phyloP scores from a whole-genome alignment of 441 rosid genomes.

The Bocquillonia castaneifolia region DNA sequence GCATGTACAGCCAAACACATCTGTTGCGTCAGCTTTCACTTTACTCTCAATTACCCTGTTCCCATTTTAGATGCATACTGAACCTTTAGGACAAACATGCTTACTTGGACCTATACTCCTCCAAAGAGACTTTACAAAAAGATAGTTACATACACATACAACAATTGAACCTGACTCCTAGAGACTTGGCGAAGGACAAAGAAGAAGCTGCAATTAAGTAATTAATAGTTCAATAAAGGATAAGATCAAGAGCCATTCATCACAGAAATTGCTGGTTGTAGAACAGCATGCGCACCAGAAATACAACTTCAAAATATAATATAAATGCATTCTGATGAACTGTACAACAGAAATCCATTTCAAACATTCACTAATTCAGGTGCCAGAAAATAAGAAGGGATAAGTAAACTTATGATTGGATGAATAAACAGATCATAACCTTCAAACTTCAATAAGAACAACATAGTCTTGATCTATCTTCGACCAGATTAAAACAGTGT shows the following conservation, averaged over 20 bases:
- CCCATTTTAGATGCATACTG: background rate
- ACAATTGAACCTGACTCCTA: background rate
- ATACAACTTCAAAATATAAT: background rate
- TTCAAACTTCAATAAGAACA: background rate
- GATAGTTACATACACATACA: background rate
- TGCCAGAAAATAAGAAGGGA: background rate
- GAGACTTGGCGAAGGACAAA: background rate
- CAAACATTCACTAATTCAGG: background rate
- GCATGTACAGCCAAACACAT: background rate
- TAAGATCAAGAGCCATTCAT: background rate
- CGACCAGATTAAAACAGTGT: background rate
- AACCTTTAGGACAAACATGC: background rate
- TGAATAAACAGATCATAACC: background rate
- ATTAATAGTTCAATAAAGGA: background rate
- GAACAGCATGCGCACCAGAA: conserved; percentile 5
- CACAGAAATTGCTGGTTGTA: background rate
- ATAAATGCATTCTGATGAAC: background rate
- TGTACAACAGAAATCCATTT: background rate
- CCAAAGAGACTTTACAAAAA: background rate
- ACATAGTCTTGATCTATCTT: background rate
- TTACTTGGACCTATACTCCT: background rate
- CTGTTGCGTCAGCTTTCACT: background rate
- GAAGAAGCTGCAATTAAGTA: conserved; percentile 4
- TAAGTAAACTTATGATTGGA: background rate
- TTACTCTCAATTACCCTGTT: background rate